These are phyloP conservation scores for Eutrema yunnanense DNA, from an alignment of 345 rosid genomes.

Conservation along the genomic window DNA sequence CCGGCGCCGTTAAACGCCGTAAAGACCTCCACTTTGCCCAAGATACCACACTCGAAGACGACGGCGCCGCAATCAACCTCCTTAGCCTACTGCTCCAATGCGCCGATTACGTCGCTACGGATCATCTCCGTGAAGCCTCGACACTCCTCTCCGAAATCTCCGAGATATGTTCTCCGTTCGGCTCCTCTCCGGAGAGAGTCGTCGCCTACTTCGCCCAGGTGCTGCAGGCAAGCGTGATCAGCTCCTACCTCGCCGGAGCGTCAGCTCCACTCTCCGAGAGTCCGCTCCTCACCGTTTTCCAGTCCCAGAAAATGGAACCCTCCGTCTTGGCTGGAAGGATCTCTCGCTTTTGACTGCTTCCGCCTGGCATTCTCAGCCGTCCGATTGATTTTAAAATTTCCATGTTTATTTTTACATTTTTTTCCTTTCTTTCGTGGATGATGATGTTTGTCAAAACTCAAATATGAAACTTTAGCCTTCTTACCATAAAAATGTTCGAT, in stretches of 20 bases:
- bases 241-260: conserved; percentile 57
- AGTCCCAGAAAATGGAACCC: conserved; percentile 68
- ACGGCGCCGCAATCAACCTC: conserved; percentile 38
- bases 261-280: conserved; percentile 45
- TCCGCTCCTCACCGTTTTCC: conserved; percentile 48
- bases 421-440: not conserved
- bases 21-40: conserved; percentile 34
- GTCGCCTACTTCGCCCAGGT: conserved; percentile 88
- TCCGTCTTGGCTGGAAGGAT: conserved; percentile 96
- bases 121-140: conserved; percentile 61
- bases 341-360: conserved; percentile 86
- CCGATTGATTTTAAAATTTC: conserved; percentile 29
- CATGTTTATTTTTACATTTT: not conserved
- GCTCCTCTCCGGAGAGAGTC: conserved; percentile 83
- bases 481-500: too few species aligned
- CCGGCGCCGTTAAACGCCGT: conserved; percentile 47
- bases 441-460: too few species aligned
- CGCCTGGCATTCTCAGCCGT: conserved; percentile 67
- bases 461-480: too few species aligned
- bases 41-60: conserved; percentile 28
- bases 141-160: conserved; percentile 73
- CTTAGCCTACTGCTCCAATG: conserved; percentile 83
- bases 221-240: conserved; percentile 75
- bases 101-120: conserved; percentile 83
- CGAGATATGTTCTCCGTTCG: conserved; percentile 79